Base-by-base conservation (phyloP, 164 flowering plant genomes). In the Protea cynaroides region DNA sequence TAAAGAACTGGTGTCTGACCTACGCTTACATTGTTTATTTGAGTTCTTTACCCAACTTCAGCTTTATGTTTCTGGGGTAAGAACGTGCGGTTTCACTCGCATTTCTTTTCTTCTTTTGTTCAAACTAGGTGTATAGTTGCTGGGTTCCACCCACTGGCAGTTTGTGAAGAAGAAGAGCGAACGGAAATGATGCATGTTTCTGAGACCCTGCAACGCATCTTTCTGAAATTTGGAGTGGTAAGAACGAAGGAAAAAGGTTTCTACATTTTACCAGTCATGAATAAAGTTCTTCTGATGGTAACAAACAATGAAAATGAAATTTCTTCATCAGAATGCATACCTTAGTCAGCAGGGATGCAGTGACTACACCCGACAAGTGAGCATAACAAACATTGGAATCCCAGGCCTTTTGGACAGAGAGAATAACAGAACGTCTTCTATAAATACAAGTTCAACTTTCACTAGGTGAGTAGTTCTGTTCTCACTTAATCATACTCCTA, bases 211-310 rank as follows among this genome's bases (percentile, higher is more conserved):
- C 83, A 74, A 67, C 66, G 25, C 14, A 66, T 71, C 11, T 78
- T 85, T 34, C 18, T 72, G 61, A 76, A 76, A 37, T 76, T 69
- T 75, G 81, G 80, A 70, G 86, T 86, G 83, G 96, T 85, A 79
- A 78, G 79, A 29, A 29, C n/a, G 4, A 29, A 29, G 25, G 36
- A 66, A 6, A 9, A 51, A 59, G 4, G 37, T 50, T 49, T 46
- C 50, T 9, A 9, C 14, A 18, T 17, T 36, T 63, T 50, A 56
- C 11, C 15, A 12, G 0, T 34, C 22, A 44, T 49, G 19, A 37
- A 17, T 25, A 40, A 29, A 29, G 4, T 29, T 29, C 34, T 29
- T 29, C 34, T 29, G 34, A 29, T 29, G 34, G 34, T 29, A 29
- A 29, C 34, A 29, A 29, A 29, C 34, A 29, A 29, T 29, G 34